Evolutionary conservation across 202 grass and related monocot genomes (phyloP).

Genomic region (Bolboschoenoplectus hybrid): DNA sequence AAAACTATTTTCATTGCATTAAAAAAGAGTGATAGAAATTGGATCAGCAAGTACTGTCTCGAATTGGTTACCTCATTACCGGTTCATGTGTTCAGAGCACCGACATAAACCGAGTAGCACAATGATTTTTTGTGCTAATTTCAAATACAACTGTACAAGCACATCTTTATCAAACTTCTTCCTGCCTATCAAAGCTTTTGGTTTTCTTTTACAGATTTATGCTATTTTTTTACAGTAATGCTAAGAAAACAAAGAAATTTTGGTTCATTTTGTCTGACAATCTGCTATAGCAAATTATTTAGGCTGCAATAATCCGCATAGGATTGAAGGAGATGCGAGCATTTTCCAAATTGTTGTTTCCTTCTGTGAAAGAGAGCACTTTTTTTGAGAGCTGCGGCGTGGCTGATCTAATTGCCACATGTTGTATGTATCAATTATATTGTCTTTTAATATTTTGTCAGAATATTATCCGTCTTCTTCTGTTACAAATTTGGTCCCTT

Average conservation of each 20-base stretch:
- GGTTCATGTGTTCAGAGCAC: background rate
- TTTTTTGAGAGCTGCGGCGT: slow-evolving; percentile 98
- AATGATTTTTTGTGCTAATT: background rate
- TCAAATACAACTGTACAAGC: background rate
- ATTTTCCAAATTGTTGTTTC: slow-evolving; percentile 86
- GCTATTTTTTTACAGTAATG: background rate
- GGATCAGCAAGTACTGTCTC: background rate
- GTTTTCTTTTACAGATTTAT: background rate
- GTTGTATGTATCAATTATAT: slow-evolving; percentile 64
- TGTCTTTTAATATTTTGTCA: slow-evolving; percentile 32
- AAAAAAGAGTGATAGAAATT: background rate
- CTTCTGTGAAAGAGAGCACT: slow-evolving; percentile 88
- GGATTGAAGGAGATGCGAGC: slow-evolving; percentile 89
- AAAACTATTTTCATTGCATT: background rate
- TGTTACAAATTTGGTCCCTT: slow-evolving; percentile 19
- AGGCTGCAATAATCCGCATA: slow-evolving; percentile 97
- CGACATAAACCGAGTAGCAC: background rate
- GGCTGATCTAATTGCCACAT: slow-evolving; percentile 91
- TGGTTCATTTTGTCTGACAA: background rate
- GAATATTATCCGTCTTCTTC: background rate
- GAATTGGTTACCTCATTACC: background rate
- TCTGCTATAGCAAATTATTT: slow-evolving; percentile 33
- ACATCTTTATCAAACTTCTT: background rate
- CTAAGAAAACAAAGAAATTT: background rate
- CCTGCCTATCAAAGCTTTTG: background rate